phyloP scores from a whole-genome alignment of 768 basidiomycete genomes.

The Candolleomyces efflorescens region DNA sequence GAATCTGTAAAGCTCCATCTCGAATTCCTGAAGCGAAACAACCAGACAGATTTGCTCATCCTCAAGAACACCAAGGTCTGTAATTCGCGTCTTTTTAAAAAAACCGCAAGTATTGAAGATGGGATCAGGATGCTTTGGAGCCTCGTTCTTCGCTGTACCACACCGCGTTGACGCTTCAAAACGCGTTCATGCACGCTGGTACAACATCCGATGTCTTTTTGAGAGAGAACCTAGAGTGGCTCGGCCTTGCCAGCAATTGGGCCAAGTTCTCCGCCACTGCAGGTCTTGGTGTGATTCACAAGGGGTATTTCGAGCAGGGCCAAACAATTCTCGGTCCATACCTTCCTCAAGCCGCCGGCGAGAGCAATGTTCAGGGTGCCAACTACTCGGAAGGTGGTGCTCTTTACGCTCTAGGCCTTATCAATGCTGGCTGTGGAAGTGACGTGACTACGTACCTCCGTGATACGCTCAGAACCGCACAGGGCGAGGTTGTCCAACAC shows the following conservation, averaged over 20 bases:
- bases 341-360: constrained; percentile 74
- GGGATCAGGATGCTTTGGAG: constrained; percentile 76
- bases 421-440: constrained; percentile 87
- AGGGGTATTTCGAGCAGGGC: constrained; percentile 92
- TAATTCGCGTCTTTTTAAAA: not conserved
- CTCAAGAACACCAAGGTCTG: constrained; percentile 87
- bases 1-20: constrained; percentile 91
- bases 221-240: constrained; percentile 95
- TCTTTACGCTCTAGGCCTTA: constrained; percentile 91
- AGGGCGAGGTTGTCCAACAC: constrained; percentile 90
- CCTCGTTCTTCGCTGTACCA: constrained; percentile 96
- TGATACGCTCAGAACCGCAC: constrained; percentile 68
- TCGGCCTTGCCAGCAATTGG: constrained; percentile 94
- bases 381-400: constrained; percentile 95
- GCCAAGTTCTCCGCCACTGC: constrained; percentile 98
- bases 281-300: constrained; percentile 95
- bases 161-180: constrained; percentile 92
- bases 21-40: constrained; percentile 93
- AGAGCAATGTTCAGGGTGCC: constrained; percentile 72
- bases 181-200: constrained; percentile 98
- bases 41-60: constrained; percentile 87
- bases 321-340: constrained; percentile 92
- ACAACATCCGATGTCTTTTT: constrained; percentile 94
- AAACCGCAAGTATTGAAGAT: constrained; percentile 3
- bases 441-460: constrained; percentile 75